Percentiles rank a stretch among this genome's conserved stretches.
Conservation (phyloP, 192 early-diverging fungal genomes). For the Piromyces finnis region DNA sequence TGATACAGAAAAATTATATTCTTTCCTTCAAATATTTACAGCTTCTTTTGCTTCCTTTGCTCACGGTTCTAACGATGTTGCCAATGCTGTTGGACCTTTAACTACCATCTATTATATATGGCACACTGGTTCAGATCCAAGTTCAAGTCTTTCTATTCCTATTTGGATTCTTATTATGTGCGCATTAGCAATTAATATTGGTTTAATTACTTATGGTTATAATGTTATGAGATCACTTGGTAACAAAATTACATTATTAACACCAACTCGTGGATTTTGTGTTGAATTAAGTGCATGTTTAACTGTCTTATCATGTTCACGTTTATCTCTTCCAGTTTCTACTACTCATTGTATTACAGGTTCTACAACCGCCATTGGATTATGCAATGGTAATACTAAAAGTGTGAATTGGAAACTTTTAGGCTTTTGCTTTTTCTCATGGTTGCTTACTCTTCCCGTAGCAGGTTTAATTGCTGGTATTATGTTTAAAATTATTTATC, state of each 20-base stretch:
- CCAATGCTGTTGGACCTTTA: conserved; percentile 69
- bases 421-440: conserved; percentile 41
- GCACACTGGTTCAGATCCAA: conserved; percentile 10
- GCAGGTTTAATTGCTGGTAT: conserved; percentile 28
- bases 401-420: conserved; percentile 62
- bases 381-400: conserved; percentile 41
- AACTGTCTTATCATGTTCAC: conserved; percentile 63
- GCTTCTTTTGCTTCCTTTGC: conserved; percentile 67
- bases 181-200: conserved; percentile 56
- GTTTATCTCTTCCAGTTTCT: conserved; percentile 59
- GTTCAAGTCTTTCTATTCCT: conserved; percentile 20
- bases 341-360: conserved; percentile 73
- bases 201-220: conserved; percentile 56
- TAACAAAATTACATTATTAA: conserved; percentile 68
- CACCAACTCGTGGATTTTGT: conserved; percentile 61
- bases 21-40: conserved; percentile 63
- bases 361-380: conserved; percentile 51
- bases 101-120: conserved; percentile 58
- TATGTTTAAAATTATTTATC: too few relatives aligned
- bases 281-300: conserved; percentile 59
- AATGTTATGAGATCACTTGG: conserved; percentile 59
- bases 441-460: conserved; percentile 57
- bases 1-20: conserved; percentile 63
- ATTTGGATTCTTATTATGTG: conserved; percentile 57
- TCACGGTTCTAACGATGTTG: conserved; percentile 72